Conservation (phyloP, 78 protist genomes). For the Polysphondylium violaceum region DNA sequence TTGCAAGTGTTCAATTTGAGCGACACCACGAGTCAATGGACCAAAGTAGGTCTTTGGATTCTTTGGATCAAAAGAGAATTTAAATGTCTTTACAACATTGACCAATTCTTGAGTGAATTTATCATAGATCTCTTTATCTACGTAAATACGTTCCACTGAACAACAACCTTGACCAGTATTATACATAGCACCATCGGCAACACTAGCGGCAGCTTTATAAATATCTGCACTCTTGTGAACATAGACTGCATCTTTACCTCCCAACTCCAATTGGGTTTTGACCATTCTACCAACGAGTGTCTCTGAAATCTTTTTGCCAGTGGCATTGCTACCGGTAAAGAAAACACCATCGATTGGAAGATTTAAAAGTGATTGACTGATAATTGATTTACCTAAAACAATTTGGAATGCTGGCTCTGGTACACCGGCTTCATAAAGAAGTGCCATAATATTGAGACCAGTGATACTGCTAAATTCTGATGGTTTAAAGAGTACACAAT, state of each 20-base stretch:
- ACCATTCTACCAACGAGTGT: slow-evolving; percentile 69
- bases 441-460: slow-evolving; percentile 59
- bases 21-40: slow-evolving; percentile 74
- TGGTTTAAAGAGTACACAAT: slow-evolving; percentile 78
- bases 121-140: slow-evolving; percentile 61
- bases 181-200: slow-evolving; percentile 85
- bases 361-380: slow-evolving; percentile 41
- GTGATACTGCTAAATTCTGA: slow-evolving; percentile 60
- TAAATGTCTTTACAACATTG: slow-evolving; percentile 25
- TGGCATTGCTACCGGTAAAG: slow-evolving; percentile 62
- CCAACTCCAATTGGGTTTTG: slow-evolving; percentile 57
- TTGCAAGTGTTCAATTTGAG: slow-evolving; percentile 70
- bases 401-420: slow-evolving; percentile 67
- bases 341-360: slow-evolving; percentile 78
- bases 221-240: slow-evolving; percentile 63
- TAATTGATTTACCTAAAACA: slow-evolving; percentile 56
- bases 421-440: slow-evolving; percentile 69
- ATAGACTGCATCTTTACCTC: slow-evolving; percentile 80
- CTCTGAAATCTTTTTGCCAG: slow-evolving; percentile 63
- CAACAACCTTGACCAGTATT: slow-evolving; percentile 83
- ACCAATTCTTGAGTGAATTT: slow-evolving; percentile 34
- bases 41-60: slow-evolving; percentile 72
- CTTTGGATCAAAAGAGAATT: slow-evolving; percentile 73
- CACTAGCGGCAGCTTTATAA: slow-evolving; percentile 15
- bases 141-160: slow-evolving; percentile 83